These are phyloP conservation scores for Calonectria honghensis DNA, from an alignment of 2,329 filamentous ascomycete species.

Conservation along the genomic window DNA sequence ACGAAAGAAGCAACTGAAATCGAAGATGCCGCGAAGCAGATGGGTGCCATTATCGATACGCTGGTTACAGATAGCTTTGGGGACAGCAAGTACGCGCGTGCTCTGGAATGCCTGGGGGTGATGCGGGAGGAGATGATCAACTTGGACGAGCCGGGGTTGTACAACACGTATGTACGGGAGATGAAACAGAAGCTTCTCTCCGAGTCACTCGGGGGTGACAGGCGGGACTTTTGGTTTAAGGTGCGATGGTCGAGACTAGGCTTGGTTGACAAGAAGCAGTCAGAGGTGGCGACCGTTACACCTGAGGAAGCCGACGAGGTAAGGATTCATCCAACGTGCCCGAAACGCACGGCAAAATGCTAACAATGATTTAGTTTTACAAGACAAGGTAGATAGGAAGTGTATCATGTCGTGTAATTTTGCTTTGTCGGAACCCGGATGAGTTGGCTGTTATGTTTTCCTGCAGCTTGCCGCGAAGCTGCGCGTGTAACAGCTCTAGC, in stretches of 20 bases:
- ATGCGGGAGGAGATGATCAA: constrained; percentile 86
- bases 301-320: constrained; percentile 82
- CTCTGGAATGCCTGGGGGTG: constrained; percentile 83
- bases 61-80: constrained; percentile 85
- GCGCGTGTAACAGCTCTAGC: neutral
- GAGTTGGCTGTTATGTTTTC: constrained; percentile 25
- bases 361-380: constrained; percentile 60
- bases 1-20: constrained; percentile 78
- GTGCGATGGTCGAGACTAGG: constrained; percentile 81
- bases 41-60: constrained; percentile 81
- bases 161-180: constrained; percentile 82
- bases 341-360: constrained; percentile 35
- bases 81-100: constrained; percentile 83
- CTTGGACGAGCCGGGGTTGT: constrained; percentile 84
- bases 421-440: constrained; percentile 19
- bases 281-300: constrained; percentile 79
- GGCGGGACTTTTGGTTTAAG: constrained; percentile 88
- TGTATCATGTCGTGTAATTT: constrained; percentile 32
- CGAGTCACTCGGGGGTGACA: constrained; percentile 83
- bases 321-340: constrained; percentile 42
- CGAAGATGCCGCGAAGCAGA: constrained; percentile 81
- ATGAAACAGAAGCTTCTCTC: constrained; percentile 84
- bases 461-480: neutral
- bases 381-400: constrained; percentile 56
- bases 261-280: constrained; percentile 79